These are phyloP conservation scores for Skeletonema grethae DNA, from an alignment of 108 stramenopile species.

Conservation along the genomic window DNA sequence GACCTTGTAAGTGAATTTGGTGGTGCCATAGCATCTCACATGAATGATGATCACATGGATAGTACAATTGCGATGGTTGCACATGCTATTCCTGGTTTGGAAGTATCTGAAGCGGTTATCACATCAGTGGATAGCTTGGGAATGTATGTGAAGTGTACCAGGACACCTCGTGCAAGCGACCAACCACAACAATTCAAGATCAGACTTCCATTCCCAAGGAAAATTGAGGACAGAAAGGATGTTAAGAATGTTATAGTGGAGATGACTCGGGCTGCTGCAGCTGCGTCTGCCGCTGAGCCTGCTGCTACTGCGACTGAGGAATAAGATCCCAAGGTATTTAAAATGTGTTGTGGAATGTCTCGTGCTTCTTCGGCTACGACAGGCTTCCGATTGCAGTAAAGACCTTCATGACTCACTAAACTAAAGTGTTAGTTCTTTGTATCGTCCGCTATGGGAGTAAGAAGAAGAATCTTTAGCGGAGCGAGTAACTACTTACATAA, in stretches of 20 bases:
- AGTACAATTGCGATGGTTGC: constrained; percentile 90
- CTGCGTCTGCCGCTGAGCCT: constrained; percentile 4
- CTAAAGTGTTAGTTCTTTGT: too few relatives aligned
- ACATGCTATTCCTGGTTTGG: constrained; percentile 74
- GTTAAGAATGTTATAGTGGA: constrained; percentile 84
- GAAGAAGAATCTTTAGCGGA: too few relatives aligned
- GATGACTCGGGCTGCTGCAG: constrained; percentile 64
- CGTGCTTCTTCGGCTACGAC: too few relatives aligned
- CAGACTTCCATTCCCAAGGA: constrained; percentile 77
- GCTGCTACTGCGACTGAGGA: neutral
- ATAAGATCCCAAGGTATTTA: neutral
- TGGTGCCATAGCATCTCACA: constrained; percentile 79
- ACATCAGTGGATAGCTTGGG: constrained; percentile 90
- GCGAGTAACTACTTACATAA: too few relatives aligned
- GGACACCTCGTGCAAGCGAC: constrained; percentile 69
- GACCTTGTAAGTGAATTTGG: constrained; percentile 89
- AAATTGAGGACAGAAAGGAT: constrained; percentile 66
- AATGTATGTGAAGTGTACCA: constrained; percentile 88
- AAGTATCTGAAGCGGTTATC: constrained; percentile 83
- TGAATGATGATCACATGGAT: constrained; percentile 94
- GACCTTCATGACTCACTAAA: too few relatives aligned
- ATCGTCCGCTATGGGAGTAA: neutral
- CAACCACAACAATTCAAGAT: constrained; percentile 84
- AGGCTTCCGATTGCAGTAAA: too few relatives aligned
- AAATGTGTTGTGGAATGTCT: too few relatives aligned